phyloP scores from a whole-genome alignment of 192 early-diverging fungal genomes.

The Coemansia sp. region DNA sequence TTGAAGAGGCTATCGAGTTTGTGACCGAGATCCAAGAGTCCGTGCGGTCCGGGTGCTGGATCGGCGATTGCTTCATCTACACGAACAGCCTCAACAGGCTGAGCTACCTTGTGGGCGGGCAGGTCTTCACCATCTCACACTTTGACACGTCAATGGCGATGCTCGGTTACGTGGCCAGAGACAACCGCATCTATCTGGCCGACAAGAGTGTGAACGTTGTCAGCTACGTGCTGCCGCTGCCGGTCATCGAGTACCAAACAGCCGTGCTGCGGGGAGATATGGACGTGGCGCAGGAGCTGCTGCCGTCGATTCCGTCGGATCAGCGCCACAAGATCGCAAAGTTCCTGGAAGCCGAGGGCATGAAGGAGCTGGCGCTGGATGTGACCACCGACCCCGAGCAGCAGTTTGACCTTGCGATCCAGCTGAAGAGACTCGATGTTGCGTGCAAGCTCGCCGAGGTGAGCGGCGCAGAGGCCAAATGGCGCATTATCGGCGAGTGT shows the following conservation, averaged over 20 bases:
- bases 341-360: slow-evolving; percentile 92
- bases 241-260: slow-evolving; percentile 98
- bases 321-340: slow-evolving; percentile 91
- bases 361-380: slow-evolving; percentile 89
- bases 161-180: slow-evolving; percentile 90
- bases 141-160: slow-evolving; percentile 93
- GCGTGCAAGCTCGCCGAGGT: slow-evolving; percentile 87
- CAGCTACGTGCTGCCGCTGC: slow-evolving; percentile 89
- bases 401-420: slow-evolving; percentile 92
- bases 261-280: slow-evolving; percentile 94
- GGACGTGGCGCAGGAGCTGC: slow-evolving; percentile 73
- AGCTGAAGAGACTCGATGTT: slow-evolving; percentile 78
- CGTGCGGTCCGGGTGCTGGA: slow-evolving; percentile 94
- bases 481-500: slow-evolving; percentile 90
- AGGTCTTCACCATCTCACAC: slow-evolving; percentile 93
- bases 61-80: slow-evolving; percentile 99
- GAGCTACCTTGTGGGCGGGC: slow-evolving; percentile 95
- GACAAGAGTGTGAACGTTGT: slow-evolving; percentile 93
- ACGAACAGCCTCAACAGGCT: slow-evolving; percentile 87
- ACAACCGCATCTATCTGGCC: slow-evolving; percentile 91
- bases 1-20: slow-evolving; percentile 96
- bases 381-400: slow-evolving; percentile 97
- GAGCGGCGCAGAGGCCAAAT: slow-evolving; percentile 85
- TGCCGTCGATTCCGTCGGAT: slow-evolving; percentile 84
- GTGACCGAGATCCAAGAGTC: slow-evolving; percentile 88